These are phyloP conservation scores for Tilletia setariae DNA, from an alignment of 1,284 basidiomycete species.

Conservation along the genomic window DNA sequence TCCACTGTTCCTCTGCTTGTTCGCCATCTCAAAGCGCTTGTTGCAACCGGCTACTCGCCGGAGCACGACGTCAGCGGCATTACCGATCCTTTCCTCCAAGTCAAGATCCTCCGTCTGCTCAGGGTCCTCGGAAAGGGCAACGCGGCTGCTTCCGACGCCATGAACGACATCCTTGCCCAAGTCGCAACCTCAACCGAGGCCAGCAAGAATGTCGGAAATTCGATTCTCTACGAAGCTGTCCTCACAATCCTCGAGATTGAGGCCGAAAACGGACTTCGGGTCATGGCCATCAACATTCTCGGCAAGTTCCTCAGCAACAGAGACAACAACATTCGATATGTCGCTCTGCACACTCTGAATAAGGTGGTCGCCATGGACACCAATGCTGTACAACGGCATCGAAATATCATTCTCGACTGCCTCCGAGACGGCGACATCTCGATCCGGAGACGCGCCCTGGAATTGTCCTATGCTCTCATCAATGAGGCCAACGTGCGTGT, in stretches of 20 bases:
- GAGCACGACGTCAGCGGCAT: constrained; percentile 99
- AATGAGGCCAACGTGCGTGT: constrained; percentile 92
- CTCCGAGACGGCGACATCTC: constrained; percentile 97
- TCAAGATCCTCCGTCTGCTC: constrained; percentile 91
- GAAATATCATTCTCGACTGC: constrained; percentile 97
- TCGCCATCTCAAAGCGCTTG: constrained; percentile 88
- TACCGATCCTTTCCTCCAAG: constrained; percentile 96
- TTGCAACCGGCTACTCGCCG: constrained; percentile 94
- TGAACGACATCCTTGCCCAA: constrained; percentile 98
- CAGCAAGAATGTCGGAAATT: constrained; percentile 96
- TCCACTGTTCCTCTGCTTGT: constrained; percentile 90
- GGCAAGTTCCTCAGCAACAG: constrained; percentile 97
- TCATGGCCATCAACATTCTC: constrained; percentile 99
- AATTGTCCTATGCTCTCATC: constrained; percentile 94
- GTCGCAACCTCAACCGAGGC: constrained; percentile 98
- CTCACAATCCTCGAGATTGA: constrained; percentile 97
- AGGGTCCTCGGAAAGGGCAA: constrained; percentile 83
- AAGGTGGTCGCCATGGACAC: constrained; percentile 98
- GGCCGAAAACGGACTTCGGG: constrained; percentile 87
- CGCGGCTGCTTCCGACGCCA: constrained; percentile 80
- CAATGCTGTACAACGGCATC: constrained; percentile 94
- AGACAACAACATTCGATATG: constrained; percentile 99
- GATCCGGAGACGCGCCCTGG: constrained; percentile 90
- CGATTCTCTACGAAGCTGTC: constrained; percentile 96
- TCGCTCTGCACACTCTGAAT: constrained; percentile 95